phyloP scores from a whole-genome alignment of 2,329 filamentous ascomycete genomes.

The Ophiostoma sp. region DNA sequence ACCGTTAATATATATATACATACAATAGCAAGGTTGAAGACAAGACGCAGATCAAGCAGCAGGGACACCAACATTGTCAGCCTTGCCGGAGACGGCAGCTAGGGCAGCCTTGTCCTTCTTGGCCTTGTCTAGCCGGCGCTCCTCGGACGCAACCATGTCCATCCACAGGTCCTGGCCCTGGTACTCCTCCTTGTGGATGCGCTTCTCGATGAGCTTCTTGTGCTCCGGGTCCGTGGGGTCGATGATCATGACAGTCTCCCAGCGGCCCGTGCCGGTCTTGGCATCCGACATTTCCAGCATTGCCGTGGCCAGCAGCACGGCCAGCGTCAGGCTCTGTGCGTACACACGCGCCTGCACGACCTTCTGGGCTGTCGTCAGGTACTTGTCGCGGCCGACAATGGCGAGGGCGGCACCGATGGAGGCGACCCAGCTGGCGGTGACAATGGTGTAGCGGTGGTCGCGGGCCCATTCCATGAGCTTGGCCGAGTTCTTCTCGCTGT shows the following conservation, averaged over 20 bases:
- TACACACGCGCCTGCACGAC: slow-evolving; percentile 92
- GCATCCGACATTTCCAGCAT: slow-evolving; percentile 77
- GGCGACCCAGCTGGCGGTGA: slow-evolving; percentile 74
- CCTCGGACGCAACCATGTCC: slow-evolving; percentile 80
- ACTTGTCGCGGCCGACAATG: slow-evolving; percentile 71
- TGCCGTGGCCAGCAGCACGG: slow-evolving; percentile 75
- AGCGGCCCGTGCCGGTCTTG: slow-evolving; percentile 67
- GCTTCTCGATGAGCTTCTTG: slow-evolving; percentile 79
- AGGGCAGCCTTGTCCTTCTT: slow-evolving; percentile 32
- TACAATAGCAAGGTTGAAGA: too few species aligned
- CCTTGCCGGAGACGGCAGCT: slow-evolving; percentile 1
- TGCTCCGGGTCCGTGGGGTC: slow-evolving; percentile 79
- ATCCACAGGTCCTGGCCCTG: slow-evolving; percentile 90
- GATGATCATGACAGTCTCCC: slow-evolving; percentile 77
- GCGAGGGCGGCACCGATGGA: slow-evolving; percentile 70
- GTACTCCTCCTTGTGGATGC: slow-evolving; percentile 80
- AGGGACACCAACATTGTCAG: slow-evolving; percentile 26
- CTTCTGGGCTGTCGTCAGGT: slow-evolving; percentile 73
- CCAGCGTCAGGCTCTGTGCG: slow-evolving; percentile 81
- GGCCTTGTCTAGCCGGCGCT: slow-evolving; percentile 49
- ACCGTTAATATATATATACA: neutral
- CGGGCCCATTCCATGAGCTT: slow-evolving; percentile 64
- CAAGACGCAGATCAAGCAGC: slow-evolving; percentile 16
- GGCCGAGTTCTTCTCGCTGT: slow-evolving; percentile 53
- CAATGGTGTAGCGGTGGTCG: slow-evolving; percentile 80